Evolutionary conservation across 2,329 filamentous ascomycete species (phyloP).

Genomic region (Aspergillus sp.): DNA sequence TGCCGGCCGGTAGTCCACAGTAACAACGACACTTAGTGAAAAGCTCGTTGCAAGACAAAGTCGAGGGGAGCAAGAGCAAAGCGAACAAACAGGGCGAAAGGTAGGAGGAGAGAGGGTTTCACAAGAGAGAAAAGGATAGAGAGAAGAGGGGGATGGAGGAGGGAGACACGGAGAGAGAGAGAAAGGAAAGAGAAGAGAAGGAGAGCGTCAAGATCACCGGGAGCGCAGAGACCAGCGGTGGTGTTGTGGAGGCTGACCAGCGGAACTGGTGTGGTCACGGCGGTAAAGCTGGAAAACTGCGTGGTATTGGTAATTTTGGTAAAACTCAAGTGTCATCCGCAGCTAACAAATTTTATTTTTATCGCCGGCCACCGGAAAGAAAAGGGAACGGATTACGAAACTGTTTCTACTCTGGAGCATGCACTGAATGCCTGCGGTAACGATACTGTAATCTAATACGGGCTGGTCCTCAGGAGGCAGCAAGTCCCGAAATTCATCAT

Average conservation of each 20-base stretch:
- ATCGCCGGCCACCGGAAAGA: constrained; percentile 7
- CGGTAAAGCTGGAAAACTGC: constrained; percentile 6
- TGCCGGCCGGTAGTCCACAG: constrained; percentile 26
- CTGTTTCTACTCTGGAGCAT: background rate
- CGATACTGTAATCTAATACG: too few relatives aligned
- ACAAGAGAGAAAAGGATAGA: constrained; percentile 42
- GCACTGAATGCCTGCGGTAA: too few relatives aligned
- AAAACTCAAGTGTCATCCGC: background rate
- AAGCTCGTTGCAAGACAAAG: constrained; percentile 44
- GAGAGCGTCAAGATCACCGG: background rate
- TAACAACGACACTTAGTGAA: constrained; percentile 53
- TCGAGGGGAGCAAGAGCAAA: constrained; percentile 16
- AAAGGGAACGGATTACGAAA: background rate
- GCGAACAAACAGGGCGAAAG: constrained; percentile 9
- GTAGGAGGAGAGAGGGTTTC: constrained; percentile 47
- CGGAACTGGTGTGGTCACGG: background rate
- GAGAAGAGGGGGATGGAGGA: constrained; percentile 9
- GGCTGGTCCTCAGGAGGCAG: too few relatives aligned
- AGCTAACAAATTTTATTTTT: constrained; percentile 5
- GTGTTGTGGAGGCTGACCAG: background rate
- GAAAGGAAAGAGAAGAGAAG: constrained; percentile 9
- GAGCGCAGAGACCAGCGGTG: background rate
- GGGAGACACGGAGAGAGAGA: constrained; percentile 5
- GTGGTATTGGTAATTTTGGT: background rate
- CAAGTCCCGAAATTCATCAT: too few relatives aligned